These are phyloP conservation scores for Ogataea nonfermentans DNA, from an alignment of 805 yeast species.

Conservation along the genomic window DNA sequence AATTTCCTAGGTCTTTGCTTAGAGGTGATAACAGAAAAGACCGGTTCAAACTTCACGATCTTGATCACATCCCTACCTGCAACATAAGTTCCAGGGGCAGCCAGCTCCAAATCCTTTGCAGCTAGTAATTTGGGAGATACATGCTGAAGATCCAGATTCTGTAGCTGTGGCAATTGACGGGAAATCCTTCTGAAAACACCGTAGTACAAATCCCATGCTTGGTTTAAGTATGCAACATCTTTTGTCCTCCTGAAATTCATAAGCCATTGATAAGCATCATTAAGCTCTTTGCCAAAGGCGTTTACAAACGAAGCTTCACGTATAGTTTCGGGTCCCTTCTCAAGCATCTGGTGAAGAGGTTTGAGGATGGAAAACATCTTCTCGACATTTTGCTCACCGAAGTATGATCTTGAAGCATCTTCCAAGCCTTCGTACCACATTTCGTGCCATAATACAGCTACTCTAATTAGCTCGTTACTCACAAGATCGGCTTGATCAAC, in stretches of 20 bases:
- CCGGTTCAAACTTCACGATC: conserved; percentile 76
- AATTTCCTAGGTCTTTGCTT: conserved; percentile 93
- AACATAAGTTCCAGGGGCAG: conserved; percentile 90
- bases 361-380: conserved; percentile 90
- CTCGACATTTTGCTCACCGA: conserved; percentile 91
- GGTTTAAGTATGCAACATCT: conserved; percentile 85
- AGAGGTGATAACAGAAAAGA: conserved; percentile 82
- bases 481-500: conserved; percentile 94
- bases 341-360: conserved; percentile 82
- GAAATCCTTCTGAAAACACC: conserved; percentile 89
- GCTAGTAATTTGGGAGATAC: conserved; percentile 87
- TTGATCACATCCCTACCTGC: conserved; percentile 78
- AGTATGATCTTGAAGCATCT: conserved; percentile 90
- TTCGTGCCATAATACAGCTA: conserved; percentile 96
- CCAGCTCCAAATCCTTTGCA: conserved; percentile 77
- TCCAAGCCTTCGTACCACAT: conserved; percentile 97
- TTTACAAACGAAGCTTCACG: conserved; percentile 91
- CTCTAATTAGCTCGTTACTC: conserved; percentile 89
- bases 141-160: conserved; percentile 83
- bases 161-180: conserved; percentile 83
- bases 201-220: conserved; percentile 97
- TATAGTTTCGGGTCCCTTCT: conserved; percentile 86
- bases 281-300: conserved; percentile 89
- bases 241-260: conserved; percentile 78
- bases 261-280: conserved; percentile 93